Base-by-base conservation (phyloP, 2,329 filamentous ascomycete species). In the Colletotrichum higginsianum region DNA sequence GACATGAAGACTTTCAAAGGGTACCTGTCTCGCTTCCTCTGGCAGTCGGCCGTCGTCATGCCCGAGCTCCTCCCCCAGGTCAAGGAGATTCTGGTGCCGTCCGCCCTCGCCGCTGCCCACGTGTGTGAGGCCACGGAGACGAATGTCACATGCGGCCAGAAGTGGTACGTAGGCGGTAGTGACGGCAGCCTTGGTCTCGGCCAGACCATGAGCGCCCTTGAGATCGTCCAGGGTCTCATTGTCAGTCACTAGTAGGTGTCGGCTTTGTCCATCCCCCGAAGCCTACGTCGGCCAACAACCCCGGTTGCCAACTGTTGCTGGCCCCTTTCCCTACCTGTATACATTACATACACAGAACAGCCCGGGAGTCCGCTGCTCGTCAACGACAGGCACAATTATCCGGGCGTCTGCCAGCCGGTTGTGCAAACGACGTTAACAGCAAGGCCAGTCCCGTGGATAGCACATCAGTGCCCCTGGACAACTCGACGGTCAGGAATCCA, bases 1-100 rank as follows among this genome's bases (percentile, higher is more conserved):
- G 91, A 93, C 79, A 90, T 91, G 85, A 87, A 86, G 75, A 89
- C 88, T 11, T 92, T 91, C 86, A 94, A 94, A 81, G 91, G 86
- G 53, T 92, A 91, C 78, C 84, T 92, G 40, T 84, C 90, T 35
- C 89, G 90, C 66, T 92, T 90, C 82, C 87, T 92, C 83, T 91
- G 87, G 81, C 84, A 87, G 56, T 86, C 89, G 4, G 84, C 88
- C 44, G 78, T 86, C 61, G 84, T 91, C 81, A 84, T 90, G 70
- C 89, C 91, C 12, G 86, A 85, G 23, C 86, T 91, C 23, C 80
- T 81, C 3, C 66, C 80, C 4, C 80, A 83, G 5, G 84, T 92
- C 57, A 81, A 84, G 61, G 78, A 79, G 2, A 80, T 87, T 56
- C 84, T 93, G 52, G 78, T 82, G 6, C 78, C 86, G 2, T 88